Base-by-base conservation (phyloP, 352 stramenopile genomes). In the Globisporangium cystogenes region DNA sequence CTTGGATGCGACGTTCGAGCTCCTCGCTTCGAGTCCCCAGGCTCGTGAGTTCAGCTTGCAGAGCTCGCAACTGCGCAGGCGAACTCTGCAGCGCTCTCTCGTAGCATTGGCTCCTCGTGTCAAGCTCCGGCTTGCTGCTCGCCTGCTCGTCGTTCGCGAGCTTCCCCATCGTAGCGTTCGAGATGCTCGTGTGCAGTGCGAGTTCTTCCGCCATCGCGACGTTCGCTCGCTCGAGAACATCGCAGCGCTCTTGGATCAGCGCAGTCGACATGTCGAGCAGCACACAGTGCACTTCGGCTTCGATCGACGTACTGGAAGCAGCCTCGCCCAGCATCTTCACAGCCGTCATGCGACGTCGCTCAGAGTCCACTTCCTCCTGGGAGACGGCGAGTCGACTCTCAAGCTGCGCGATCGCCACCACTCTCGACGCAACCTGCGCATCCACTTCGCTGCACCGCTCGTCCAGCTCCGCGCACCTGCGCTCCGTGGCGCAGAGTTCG, bases 401-500 rank as follows among this genome's bases (percentile, higher is more conserved):
- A 5, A 59, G n/a, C 21, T 23, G 37, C 3, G 14, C 16, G 21
- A 43, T 18, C 7, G 26, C n/a, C 18, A 20, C 18, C 7, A 33
- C 29, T 5, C 45, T 53, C 8, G 26, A n/a, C 8, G 48, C 44
- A 16, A 12, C 24, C 0, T 24, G 16, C 14, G n/a, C 36, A 12
- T 14, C 20, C 10, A 45, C 29, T 18, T 51, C 29, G 4, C 7
- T 2, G n/a, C 33, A 47, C 14, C 26, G 14, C 18, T 18, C 39
- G n/a, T 55, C 51, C 1, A 64, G 57, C 12, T 51, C 23, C 0
- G n/a, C 33, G n/a, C 53, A 53, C 36, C 53, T 59, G 45, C 36
- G 36, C 36, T 59, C 53, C 7, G 26, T 41, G n/a, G 53, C 45
- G 23, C 45, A 59, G 44, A 59, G 53, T 8, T 59, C 53, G 35